phyloP scores from a whole-genome alignment of 805 yeast genomes.

The Saccharomycopsis sp. region DNA sequence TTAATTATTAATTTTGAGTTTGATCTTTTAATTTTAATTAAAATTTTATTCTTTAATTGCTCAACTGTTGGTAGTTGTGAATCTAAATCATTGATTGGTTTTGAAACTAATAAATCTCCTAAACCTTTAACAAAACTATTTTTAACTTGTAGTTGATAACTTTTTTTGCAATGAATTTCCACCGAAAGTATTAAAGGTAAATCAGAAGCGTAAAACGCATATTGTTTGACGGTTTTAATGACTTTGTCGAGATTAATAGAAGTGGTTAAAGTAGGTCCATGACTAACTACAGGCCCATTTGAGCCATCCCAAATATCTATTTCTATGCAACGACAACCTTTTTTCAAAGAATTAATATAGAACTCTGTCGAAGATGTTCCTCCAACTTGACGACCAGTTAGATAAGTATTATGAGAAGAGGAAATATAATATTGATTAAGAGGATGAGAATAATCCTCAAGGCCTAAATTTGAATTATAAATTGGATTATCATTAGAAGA shows the following conservation, averaged over 20 bases:
- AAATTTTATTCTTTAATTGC: slow-evolving; percentile 55
- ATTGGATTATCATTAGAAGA: not conserved
- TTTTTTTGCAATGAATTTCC: slow-evolving; percentile 68
- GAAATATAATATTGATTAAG: slow-evolving; percentile 81
- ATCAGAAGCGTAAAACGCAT: slow-evolving; percentile 82
- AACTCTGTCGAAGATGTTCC: slow-evolving; percentile 87
- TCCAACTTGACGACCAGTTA: slow-evolving; percentile 78
- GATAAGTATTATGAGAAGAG: slow-evolving; percentile 90
- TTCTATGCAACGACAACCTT: slow-evolving; percentile 93
- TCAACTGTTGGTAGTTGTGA: slow-evolving; percentile 59
- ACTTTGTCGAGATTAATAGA: slow-evolving; percentile 64
- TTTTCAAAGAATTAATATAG: slow-evolving; percentile 73
- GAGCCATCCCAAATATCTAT: slow-evolving; percentile 91
- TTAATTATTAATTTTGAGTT: not conserved
- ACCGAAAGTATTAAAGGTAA: slow-evolving; percentile 79
- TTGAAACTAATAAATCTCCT: slow-evolving; percentile 43
- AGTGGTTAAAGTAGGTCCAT: slow-evolving; percentile 76
- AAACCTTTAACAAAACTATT: slow-evolving; percentile 43
- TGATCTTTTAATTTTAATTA: slow-evolving; percentile 70
- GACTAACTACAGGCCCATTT: slow-evolving; percentile 77
- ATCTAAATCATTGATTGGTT: slow-evolving; percentile 25
- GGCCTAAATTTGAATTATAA: not conserved
- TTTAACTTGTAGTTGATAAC: slow-evolving; percentile 54
- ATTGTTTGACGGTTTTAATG: slow-evolving; percentile 61
- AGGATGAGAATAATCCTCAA: slow-evolving; percentile 31